Percentiles rank a stretch among this genome's conserved stretches.
Evolutionary conservation across 768 basidiomycete genomes (phyloP).

Genomic region (Termitomyces sp.): DNA sequence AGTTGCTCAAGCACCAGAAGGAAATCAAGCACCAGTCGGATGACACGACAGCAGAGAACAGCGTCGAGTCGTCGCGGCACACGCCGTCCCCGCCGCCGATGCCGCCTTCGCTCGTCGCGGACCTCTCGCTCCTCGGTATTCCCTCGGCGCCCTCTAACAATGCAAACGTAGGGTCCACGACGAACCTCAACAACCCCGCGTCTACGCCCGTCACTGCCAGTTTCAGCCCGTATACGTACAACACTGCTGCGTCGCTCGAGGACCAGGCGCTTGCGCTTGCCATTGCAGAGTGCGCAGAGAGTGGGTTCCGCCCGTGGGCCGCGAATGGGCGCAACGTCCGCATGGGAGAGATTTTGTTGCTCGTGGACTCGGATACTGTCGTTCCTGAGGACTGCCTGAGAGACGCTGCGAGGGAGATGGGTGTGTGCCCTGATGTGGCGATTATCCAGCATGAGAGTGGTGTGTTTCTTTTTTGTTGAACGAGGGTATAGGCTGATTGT

Average conservation of each 20-base stretch:
- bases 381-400: constrained; percentile 82
- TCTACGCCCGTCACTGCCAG: not conserved
- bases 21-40: constrained; percentile 1
- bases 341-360: constrained; percentile 70
- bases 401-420: constrained; percentile 81
- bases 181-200: not conserved
- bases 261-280: constrained; percentile 69
- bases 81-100: not conserved
- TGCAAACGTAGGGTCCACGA: not conserved
- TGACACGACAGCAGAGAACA: not conserved
- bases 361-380: constrained; percentile 75
- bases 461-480: constrained; percentile 8
- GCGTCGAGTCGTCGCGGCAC: not conserved
- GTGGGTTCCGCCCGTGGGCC: constrained; percentile 61
- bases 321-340: constrained; percentile 65
- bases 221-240: too few relatives aligned
- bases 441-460: constrained; percentile 85
- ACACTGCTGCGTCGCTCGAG: constrained; percentile 46
- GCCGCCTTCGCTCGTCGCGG: not conserved
- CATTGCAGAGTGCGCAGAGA: constrained; percentile 65
- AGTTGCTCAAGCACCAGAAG: constrained; percentile 25
- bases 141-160: not conserved
- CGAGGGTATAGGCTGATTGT: not conserved
- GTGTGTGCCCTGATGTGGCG: constrained; percentile 65
- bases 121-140: constrained; percentile 4